A percentile compares a stretch with the other conserved stretches of the same genome.
These are phyloP conservation scores for Claviceps digitariae DNA, from an alignment of 2,329 filamentous ascomycete genomes.

Conservation along the genomic window DNA sequence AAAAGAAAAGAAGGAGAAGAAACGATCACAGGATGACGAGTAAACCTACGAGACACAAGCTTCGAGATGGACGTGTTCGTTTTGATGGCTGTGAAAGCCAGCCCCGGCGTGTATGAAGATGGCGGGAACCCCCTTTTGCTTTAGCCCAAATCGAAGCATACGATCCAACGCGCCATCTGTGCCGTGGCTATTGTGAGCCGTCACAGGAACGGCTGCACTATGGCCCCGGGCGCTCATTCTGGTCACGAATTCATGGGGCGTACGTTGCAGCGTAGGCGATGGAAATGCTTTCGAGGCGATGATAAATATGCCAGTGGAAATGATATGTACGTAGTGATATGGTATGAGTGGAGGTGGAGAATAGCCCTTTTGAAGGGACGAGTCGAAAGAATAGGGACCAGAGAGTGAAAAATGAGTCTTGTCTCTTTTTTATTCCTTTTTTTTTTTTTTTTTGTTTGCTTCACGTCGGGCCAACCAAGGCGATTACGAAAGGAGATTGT, in stretches of 20 bases:
- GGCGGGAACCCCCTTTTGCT: slow-evolving; percentile 39
- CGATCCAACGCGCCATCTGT: slow-evolving; percentile 29
- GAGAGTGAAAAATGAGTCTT: no score
- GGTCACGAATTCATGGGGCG: slow-evolving; percentile 11
- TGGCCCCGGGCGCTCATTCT: slow-evolving; percentile 17
- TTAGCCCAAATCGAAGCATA: slow-evolving; percentile 21
- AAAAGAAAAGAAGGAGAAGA: neutral
- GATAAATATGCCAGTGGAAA: slow-evolving; percentile 6
- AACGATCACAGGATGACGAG: neutral
- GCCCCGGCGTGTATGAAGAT: slow-evolving; percentile 95
- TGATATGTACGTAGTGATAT: slow-evolving; percentile 1
- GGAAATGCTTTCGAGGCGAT: neutral
- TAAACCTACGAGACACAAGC: slow-evolving; percentile 78
- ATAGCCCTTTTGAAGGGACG: slow-evolving; percentile 2
- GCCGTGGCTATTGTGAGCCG: slow-evolving; percentile 31
- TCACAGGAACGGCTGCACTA: slow-evolving; percentile 23
- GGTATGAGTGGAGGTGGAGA: neutral
- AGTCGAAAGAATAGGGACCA: slow-evolving; percentile 1
- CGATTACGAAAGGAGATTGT: neutral
- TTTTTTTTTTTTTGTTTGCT: neutral
- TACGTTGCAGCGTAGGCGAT: neutral
- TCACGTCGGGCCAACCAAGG: neutral
- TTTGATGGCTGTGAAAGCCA: slow-evolving; percentile 79
- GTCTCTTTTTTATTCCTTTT: neutral
- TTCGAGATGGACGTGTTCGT: slow-evolving; percentile 71